A percentile compares a stretch with the other conserved stretches of the same genome.
phyloP scores from a whole-genome alignment of 306 rosid genomes.

The Dalbergia cultrata region DNA sequence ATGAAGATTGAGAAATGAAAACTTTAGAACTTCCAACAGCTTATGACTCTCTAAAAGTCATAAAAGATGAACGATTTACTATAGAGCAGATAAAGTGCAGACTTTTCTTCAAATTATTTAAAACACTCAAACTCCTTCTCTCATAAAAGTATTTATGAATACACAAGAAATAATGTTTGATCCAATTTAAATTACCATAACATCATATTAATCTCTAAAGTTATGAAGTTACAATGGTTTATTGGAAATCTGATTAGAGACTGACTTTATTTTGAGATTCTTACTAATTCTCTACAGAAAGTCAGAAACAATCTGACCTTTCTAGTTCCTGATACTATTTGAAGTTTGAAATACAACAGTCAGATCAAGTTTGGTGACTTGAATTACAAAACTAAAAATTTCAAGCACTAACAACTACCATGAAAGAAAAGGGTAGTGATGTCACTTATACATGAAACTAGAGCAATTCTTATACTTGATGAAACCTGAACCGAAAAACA shows the following conservation, averaged over 20 bases:
- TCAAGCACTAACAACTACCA: not conserved
- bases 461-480: not conserved
- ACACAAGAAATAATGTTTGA: not conserved
- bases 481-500: not conserved
- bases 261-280: too few relatives aligned
- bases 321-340: slow-evolving; percentile 1
- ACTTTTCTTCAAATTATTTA: slow-evolving; percentile 2
- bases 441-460: not conserved
- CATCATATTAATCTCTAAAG: slow-evolving; percentile 10
- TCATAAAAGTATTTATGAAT: slow-evolving; percentile 14
- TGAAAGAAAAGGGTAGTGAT: not conserved
- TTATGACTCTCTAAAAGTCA: slow-evolving; percentile 16
- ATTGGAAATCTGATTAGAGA: too few relatives aligned
- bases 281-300: too few relatives aligned
- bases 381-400: not conserved
- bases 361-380: slow-evolving; percentile 4
- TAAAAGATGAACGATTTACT: slow-evolving; percentile 19
- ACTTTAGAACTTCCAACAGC: slow-evolving; percentile 1
- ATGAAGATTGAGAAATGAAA: slow-evolving; percentile 10
- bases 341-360: slow-evolving; percentile 2
- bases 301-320: too few relatives aligned
- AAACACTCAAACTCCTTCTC: slow-evolving; percentile 19
- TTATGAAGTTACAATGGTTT: not conserved
- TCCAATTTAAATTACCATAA: not conserved
- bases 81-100: slow-evolving; percentile 2